Evolutionary conservation across 2,329 filamentous ascomycete species (phyloP), one percentile per base, ranked within the genome.

Genomic region (Orbilia oligospora): DNA sequence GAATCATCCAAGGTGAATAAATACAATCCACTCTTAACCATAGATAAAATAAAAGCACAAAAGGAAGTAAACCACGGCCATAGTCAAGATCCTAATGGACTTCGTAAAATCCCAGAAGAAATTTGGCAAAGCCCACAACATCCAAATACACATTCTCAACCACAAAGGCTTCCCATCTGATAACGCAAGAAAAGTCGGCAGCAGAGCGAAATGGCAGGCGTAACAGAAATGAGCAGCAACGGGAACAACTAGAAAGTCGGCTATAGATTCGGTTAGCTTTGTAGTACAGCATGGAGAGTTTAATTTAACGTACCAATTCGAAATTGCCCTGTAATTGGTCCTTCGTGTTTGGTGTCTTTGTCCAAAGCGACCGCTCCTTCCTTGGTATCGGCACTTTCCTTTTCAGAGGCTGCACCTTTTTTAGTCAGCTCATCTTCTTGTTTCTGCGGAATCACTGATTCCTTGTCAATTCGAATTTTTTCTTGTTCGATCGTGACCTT

Each of bases 131-230:
- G 56, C 56, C 56, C 56, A 61, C 5, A 61, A 9, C 56, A 24
- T 44, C 56, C 56, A 61, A 16, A 61, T 61, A 12, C 33, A 41
- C 56, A 61, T 61, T 44, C 56, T 44, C 5, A 44, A 5, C 56
- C 33, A 44, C 18, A 61, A n/a, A n/a, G 56, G 56, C n/a, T 61
- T 61, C 20, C 56, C 36, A 10, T 61, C 56, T 5, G 56, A 61
- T 20, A 22, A 18, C 3, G 56, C 18, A 1, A 61, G 22, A 12
- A 61, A 61, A 5, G 36, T 27, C 3, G 56, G 56, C 8, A 61
- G 20, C 14, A 61, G 6, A 18, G 56, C 56, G 56, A 61, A 41
- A 30, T 61, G 56, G 8, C 56, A 61, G 3, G 56, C 56, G 20
- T 61, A 61, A 0, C 16, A 41, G 36, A 61, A 61, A 5, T 61